A percentile compares a stretch with the other conserved stretches of the same genome.
These are phyloP conservation scores for Anaeromyces robustus DNA, from an alignment of 192 early-diverging fungal genomes.

Conservation along the genomic window DNA sequence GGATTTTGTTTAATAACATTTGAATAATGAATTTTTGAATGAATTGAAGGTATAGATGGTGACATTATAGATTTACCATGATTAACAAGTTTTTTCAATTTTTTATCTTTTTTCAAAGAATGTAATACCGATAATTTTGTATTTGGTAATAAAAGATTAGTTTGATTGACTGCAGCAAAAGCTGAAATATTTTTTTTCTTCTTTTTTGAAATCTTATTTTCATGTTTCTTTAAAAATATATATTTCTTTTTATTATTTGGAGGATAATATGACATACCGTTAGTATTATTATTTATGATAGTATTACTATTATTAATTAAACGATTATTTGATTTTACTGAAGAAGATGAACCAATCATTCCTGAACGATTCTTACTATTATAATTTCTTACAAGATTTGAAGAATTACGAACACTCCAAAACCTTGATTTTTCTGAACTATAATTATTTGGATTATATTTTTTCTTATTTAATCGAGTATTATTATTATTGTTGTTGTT, in stretches of 20 bases:
- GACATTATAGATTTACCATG: background rate
- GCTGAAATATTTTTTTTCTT: background rate
- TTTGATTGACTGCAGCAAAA: background rate
- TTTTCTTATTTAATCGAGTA: background rate
- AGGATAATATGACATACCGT: no score
- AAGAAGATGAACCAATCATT: background rate
- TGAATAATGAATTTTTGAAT: background rate
- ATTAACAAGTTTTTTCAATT: background rate
- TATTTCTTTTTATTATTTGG: background rate
- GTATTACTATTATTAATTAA: no score
- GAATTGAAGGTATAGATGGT: no score
- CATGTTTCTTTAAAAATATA: background rate
- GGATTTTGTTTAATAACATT: background rate
- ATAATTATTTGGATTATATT: background rate
- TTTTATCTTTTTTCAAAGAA: background rate
- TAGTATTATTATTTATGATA: no score
- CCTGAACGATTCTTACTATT: background rate
- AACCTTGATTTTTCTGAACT: background rate
- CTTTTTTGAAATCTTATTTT: background rate
- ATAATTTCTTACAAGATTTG: background rate
- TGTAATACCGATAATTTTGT: background rate
- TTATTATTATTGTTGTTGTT: background rate
- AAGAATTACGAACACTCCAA: background rate
- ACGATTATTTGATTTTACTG: no score
- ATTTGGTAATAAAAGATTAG: background rate